A percentile compares a stretch with the other conserved stretches of the same genome.
phyloP scores from a whole-genome alignment of 768 basidiomycete species.

The Lactifluus piperatus region DNA sequence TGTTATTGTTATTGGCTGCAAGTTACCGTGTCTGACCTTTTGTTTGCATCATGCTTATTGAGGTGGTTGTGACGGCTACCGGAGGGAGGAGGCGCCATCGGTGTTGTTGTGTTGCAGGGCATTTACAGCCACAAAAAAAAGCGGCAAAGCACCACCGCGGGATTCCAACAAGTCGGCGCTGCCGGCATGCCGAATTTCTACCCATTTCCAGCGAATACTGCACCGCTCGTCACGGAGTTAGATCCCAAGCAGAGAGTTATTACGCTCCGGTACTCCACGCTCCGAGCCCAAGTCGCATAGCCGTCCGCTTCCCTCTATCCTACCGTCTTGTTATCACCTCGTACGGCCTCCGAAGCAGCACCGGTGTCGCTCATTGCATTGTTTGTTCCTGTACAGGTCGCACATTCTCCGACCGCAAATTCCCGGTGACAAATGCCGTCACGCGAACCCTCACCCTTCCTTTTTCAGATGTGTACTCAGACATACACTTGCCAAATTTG shows the following conservation, averaged over 20 bases:
- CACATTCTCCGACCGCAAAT: constrained; percentile 5
- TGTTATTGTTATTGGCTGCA: neutral
- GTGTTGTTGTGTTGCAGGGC: too few relatives aligned
- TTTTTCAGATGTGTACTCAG: too few relatives aligned
- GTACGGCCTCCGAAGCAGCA: neutral
- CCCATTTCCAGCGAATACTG: constrained; percentile 16
- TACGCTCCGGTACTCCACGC: neutral
- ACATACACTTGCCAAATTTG: constrained; percentile 6
- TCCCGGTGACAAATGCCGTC: constrained; percentile 17
- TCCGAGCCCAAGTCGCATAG: neutral
- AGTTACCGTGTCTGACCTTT: neutral
- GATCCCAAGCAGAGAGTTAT: neutral
- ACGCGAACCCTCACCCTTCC: constrained; percentile 4
- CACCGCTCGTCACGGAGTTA: constrained; percentile 12
- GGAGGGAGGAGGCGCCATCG: neutral
- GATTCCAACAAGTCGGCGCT: constrained; percentile 1
- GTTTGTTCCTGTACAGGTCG: constrained; percentile 4
- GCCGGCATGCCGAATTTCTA: constrained; percentile 15
- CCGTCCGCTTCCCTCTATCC: neutral
- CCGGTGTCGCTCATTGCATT: neutral
- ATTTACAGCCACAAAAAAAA: neutral
- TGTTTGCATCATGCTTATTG: neutral
- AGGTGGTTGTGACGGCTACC: neutral
- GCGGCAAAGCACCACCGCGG: neutral
- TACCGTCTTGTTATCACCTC: neutral